A percentile compares a stretch with the other conserved stretches of the same genome.
Evolutionary conservation across 495 filamentous ascomycete genomes (phyloP).

Genomic region (Penicillium longicatenatum): DNA sequence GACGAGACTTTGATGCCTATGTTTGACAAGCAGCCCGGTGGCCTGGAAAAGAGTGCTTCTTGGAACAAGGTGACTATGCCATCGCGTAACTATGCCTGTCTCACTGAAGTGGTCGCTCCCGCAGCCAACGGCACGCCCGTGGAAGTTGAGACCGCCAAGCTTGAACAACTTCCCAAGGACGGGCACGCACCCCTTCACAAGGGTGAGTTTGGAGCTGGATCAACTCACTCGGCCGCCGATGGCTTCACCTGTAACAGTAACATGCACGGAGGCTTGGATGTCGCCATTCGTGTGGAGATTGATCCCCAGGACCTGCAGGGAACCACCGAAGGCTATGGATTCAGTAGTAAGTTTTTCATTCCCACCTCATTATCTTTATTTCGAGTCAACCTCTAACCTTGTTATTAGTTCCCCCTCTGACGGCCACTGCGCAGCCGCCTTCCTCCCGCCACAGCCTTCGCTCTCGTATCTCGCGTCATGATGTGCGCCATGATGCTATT

Average conservation of each 20-base stretch:
- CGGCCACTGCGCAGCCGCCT: constrained; percentile 22
- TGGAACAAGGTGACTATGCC: constrained; percentile 90
- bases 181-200: constrained; percentile 63
- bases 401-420: constrained; percentile 31
- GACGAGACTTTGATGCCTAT: constrained; percentile 87
- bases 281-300: constrained; percentile 69
- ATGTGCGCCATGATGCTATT: neutral
- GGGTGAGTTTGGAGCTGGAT: constrained; percentile 67
- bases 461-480: constrained; percentile 24
- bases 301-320: constrained; percentile 65
- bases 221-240: constrained; percentile 61
- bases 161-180: constrained; percentile 49
- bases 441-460: constrained; percentile 23
- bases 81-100: constrained; percentile 80
- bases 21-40: constrained; percentile 82
- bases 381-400: neutral
- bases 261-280: constrained; percentile 64
- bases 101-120: constrained; percentile 62
- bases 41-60: constrained; percentile 61
- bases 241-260: constrained; percentile 51
- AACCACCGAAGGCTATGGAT: constrained; percentile 66
- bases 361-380: neutral
- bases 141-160: constrained; percentile 19
- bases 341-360: constrained; percentile 50
- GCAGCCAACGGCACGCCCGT: constrained; percentile 25